Conservation (phyloP, 768 basidiomycete species). For the Trametes cubensis region DNA sequence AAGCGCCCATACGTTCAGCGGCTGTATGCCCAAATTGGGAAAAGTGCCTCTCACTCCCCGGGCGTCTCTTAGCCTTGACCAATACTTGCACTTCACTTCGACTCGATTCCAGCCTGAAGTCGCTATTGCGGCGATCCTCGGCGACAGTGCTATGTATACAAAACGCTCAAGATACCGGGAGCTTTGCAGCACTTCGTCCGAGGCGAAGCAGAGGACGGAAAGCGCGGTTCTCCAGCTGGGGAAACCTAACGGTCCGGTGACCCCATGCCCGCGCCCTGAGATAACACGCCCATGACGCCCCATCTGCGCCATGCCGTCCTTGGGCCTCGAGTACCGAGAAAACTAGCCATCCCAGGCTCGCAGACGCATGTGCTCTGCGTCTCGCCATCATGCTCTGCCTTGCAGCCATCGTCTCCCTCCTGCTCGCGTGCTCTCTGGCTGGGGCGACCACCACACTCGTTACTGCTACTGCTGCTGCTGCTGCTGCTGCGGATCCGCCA, state of each 20-base stretch:
- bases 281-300: constrained; percentile 22
- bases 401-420: constrained; percentile 14
- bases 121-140: too few species aligned
- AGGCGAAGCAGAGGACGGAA: constrained; percentile 3
- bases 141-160: neutral
- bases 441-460: neutral
- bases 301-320: constrained; percentile 8
- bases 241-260: constrained; percentile 21
- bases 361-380: constrained; percentile 5
- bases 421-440: constrained; percentile 3
- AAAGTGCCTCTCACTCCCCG: too few species aligned
- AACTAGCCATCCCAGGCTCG: neutral
- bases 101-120: too few species aligned
- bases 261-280: constrained; percentile 17
- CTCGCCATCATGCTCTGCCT: constrained; percentile 17
- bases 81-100: too few species aligned
- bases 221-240: constrained; percentile 14
- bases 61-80: too few species aligned
- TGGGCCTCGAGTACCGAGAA: constrained; percentile 4
- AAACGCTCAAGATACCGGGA: neutral
- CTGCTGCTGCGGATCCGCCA: neutral
- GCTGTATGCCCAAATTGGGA: too few species aligned
- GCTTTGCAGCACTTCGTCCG: constrained; percentile 6
- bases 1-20: too few species aligned
- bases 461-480: neutral